These are phyloP conservation scores for Wickerhamiella dianesei DNA, from an alignment of 805 yeast species.

Conservation along the genomic window DNA sequence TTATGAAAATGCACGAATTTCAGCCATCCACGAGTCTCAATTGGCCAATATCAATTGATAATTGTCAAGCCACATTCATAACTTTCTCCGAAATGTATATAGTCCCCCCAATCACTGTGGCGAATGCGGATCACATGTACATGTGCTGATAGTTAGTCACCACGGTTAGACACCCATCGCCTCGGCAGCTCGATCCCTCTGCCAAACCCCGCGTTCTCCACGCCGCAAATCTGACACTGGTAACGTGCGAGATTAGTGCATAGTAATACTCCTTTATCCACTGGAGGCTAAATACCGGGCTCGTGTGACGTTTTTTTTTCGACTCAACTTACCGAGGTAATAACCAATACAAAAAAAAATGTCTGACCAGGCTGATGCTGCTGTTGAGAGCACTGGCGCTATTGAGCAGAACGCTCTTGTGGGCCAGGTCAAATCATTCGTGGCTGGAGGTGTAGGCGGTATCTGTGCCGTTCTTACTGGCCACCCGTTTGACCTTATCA, in stretches of 20 bases:
- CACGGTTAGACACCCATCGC: too few relatives aligned
- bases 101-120: too few relatives aligned
- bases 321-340: not conserved
- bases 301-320: not conserved
- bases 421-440: slow-evolving; percentile 76
- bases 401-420: slow-evolving; percentile 25
- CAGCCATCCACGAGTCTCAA: too few relatives aligned
- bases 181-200: too few relatives aligned
- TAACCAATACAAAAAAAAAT: slow-evolving; percentile 1
- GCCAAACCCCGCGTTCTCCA: not conserved
- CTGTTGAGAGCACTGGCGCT: slow-evolving; percentile 10
- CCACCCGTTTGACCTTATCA: slow-evolving; percentile 89
- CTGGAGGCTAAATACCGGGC: not conserved
- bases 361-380: slow-evolving; percentile 17
- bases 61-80: too few relatives aligned
- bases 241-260: not conserved
- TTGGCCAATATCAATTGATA: too few relatives aligned
- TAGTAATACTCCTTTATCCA: not conserved
- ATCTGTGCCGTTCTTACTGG: slow-evolving; percentile 90
- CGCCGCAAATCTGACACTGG: not conserved
- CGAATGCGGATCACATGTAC: too few relatives aligned
- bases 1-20: too few relatives aligned
- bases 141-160: too few relatives aligned
- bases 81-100: too few relatives aligned
- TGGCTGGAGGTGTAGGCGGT: slow-evolving; percentile 95